phyloP scores from a whole-genome alignment of 106 monocot genomes.

The Allium fistulosum region DNA sequence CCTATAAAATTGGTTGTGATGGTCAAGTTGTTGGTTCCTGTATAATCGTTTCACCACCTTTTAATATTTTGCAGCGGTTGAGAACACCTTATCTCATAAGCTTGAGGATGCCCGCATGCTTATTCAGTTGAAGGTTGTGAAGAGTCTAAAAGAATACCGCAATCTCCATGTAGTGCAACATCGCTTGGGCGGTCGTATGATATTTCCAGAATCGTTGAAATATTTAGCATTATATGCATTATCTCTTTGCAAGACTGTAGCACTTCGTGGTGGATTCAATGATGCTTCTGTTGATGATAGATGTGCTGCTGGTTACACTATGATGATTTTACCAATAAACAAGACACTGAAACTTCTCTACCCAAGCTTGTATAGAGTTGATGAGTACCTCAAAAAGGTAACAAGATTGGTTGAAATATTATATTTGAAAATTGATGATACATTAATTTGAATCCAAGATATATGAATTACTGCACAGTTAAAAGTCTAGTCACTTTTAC shows the following conservation, averaged over 20 bases:
- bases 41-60: too few species aligned
- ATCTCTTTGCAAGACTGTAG: slow-evolving; percentile 64
- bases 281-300: slow-evolving; percentile 81
- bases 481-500: neutral
- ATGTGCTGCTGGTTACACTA: slow-evolving; percentile 74
- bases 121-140: slow-evolving; percentile 70
- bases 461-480: too few species aligned
- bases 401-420: neutral
- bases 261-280: slow-evolving; percentile 90
- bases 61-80: slow-evolving; percentile 55
- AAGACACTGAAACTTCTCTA: slow-evolving; percentile 70
- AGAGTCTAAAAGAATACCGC: slow-evolving; percentile 90
- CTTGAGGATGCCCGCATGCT: slow-evolving; percentile 82
- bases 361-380: slow-evolving; percentile 63
- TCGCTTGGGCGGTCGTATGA: slow-evolving; percentile 70
- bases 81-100: slow-evolving; percentile 72
- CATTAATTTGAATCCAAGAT: too few species aligned
- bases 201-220: slow-evolving; percentile 83
- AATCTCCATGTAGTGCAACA: slow-evolving; percentile 88
- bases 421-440: too few species aligned
- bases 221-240: slow-evolving; percentile 70
- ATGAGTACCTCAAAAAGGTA: slow-evolving; percentile 75
- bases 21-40: too few species aligned
- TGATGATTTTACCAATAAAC: slow-evolving; percentile 80
- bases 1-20: too few species aligned